These are phyloP conservation scores for Vanilla planifolia DNA, from an alignment of 106 monocot genomes.

Conservation along the genomic window DNA sequence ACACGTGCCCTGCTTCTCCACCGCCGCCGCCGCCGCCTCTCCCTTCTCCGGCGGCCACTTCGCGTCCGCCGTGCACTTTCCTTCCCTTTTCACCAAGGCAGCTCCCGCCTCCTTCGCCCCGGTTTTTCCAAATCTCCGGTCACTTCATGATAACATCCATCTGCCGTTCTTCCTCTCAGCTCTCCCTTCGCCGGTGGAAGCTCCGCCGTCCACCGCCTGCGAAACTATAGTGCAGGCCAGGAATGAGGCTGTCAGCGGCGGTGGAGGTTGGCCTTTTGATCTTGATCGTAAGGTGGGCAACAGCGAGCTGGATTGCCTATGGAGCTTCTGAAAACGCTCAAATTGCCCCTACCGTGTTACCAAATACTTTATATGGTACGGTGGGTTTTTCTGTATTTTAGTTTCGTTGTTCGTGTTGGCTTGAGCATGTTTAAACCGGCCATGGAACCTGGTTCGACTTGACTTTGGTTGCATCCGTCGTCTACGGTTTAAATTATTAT, in stretches of 20 bases:
- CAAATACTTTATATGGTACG: too few species aligned
- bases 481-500: too few species aligned
- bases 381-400: too few species aligned
- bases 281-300: constrained; percentile 48
- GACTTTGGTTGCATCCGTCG: too few species aligned
- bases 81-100: background rate
- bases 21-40: background rate
- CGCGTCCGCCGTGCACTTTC: background rate
- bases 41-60: background rate
- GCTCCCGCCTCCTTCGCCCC: background rate
- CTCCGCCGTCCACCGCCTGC: background rate
- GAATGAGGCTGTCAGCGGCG: background rate
- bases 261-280: constrained; percentile 18
- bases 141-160: constrained; percentile 62
- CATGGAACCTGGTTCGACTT: too few species aligned
- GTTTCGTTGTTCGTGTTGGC: too few species aligned
- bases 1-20: constrained; percentile 99
- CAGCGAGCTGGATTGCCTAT: constrained; percentile 69
- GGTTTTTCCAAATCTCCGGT: constrained; percentile 27
- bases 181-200: background rate
- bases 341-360: too few species aligned
- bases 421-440: too few species aligned
- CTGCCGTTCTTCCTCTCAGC: constrained; percentile 45
- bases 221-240: background rate
- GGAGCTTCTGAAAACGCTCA: constrained; percentile 44